These are phyloP conservation scores for Biscogniauxia mediterranea DNA, from an alignment of 2,329 filamentous ascomycete genomes.

Conservation along the genomic window DNA sequence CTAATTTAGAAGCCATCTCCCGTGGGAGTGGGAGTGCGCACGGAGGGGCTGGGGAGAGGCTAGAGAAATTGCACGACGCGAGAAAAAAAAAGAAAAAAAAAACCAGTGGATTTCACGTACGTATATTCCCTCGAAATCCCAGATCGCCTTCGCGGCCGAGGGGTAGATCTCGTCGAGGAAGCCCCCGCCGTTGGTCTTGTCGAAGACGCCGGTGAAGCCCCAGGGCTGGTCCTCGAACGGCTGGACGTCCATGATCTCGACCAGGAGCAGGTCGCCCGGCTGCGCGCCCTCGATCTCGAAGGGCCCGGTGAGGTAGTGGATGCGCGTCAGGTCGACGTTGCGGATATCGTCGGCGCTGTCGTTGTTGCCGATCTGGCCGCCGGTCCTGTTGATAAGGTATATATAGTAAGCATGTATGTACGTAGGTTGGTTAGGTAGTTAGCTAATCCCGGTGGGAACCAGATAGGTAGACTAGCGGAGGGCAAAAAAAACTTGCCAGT, in stretches of 20 bases:
- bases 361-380: conserved; percentile 84
- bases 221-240: conserved; percentile 82
- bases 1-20: too few species aligned
- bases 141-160: conserved; percentile 63
- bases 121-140: conserved; percentile 55
- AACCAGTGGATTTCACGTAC: neutral
- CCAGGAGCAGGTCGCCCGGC: conserved; percentile 79
- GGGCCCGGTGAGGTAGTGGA: conserved; percentile 87
- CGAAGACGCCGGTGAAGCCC: conserved; percentile 86
- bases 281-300: conserved; percentile 84
- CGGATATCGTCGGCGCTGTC: conserved; percentile 86
- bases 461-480: too few species aligned
- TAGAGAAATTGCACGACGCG: too few species aligned
- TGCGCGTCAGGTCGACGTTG: conserved; percentile 77
- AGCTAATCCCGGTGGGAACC: too few species aligned
- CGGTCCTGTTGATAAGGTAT: conserved; percentile 56
- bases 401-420: neutral
- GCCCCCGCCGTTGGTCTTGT: conserved; percentile 78
- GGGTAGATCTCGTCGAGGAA: conserved; percentile 88
- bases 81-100: too few species aligned
- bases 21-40: too few species aligned
- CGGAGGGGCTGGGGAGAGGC: too few species aligned
- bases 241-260: conserved; percentile 89
- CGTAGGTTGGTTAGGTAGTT: neutral
- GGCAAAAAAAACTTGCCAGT: conserved; percentile 52